A percentile compares a stretch with the other conserved stretches of the same genome.
These are phyloP conservation scores for Fusarium albosuccineum DNA, from an alignment of 2,329 filamentous ascomycete species.

Conservation along the genomic window DNA sequence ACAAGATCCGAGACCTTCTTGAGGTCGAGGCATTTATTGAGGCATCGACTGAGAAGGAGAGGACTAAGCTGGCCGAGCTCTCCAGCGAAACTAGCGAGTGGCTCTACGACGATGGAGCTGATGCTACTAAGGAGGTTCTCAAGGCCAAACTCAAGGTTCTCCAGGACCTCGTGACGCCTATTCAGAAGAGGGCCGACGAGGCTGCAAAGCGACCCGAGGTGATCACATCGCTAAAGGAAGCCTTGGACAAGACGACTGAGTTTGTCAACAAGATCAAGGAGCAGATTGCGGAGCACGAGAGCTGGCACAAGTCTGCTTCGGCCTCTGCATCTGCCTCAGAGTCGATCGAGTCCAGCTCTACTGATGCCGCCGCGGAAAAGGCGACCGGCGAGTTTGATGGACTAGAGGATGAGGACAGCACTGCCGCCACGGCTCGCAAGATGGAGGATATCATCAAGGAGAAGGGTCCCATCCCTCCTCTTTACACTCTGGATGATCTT, in stretches of 20 bases:
- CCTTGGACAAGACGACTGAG: slow-evolving; percentile 78
- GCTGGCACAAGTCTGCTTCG: slow-evolving; percentile 67
- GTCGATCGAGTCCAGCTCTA: slow-evolving; percentile 56
- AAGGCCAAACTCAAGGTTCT: slow-evolving; percentile 82
- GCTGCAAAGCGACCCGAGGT: slow-evolving; percentile 77
- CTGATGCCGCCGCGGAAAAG: slow-evolving; percentile 60
- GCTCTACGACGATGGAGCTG: slow-evolving; percentile 87
- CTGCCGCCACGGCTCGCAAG: slow-evolving; percentile 55
- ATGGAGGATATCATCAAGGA: slow-evolving; percentile 61
- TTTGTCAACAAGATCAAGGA: slow-evolving; percentile 78
- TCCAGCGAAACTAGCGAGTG: slow-evolving; percentile 83
- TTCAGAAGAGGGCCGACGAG: slow-evolving; percentile 82
- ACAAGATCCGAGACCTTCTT: slow-evolving; percentile 86
- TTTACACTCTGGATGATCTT: slow-evolving; percentile 82
- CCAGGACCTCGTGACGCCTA: slow-evolving; percentile 81
- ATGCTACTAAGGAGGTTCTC: slow-evolving; percentile 81
- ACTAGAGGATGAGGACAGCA: slow-evolving; percentile 78
- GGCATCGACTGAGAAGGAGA: slow-evolving; percentile 77
- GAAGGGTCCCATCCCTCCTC: slow-evolving; percentile 69
- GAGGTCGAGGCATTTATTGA: slow-evolving; percentile 80
- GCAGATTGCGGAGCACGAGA: slow-evolving; percentile 77
- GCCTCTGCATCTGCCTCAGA: slow-evolving; percentile 63
- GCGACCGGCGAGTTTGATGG: slow-evolving; percentile 73
- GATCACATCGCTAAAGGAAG: slow-evolving; percentile 74
- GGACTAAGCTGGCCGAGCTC: slow-evolving; percentile 75